phyloP scores from a whole-genome alignment of 2,329 filamentous ascomycete species.

The Colletotrichum sp. region DNA sequence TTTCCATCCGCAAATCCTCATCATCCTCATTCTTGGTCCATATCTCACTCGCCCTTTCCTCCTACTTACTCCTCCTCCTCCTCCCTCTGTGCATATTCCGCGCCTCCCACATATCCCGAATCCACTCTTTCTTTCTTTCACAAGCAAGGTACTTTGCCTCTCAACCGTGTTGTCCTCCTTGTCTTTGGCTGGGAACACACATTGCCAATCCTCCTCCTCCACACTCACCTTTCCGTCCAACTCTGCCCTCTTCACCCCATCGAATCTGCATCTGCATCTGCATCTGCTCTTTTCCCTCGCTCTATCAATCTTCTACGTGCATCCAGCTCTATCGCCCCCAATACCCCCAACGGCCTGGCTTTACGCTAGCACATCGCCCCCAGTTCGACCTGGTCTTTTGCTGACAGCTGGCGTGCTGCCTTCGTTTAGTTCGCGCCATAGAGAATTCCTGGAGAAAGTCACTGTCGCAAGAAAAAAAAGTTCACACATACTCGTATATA shows the following conservation, averaged over 20 bases:
- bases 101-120: not conserved
- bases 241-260: not conserved
- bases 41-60: not conserved
- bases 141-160: not conserved
- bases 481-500: slow-evolving; percentile 20
- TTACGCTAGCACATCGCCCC: not conserved
- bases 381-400: slow-evolving; percentile 1
- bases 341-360: not conserved
- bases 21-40: not conserved
- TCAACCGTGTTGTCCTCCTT: not conserved
- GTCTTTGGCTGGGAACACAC: not conserved
- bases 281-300: not conserved
- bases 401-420: slow-evolving; percentile 13
- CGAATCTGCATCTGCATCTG: not conserved
- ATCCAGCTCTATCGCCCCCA: not conserved
- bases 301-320: not conserved
- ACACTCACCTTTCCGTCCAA: not conserved
- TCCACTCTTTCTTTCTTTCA: slow-evolving; percentile 12
- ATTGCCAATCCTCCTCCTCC: not conserved
- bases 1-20: not conserved
- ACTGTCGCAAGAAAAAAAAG: slow-evolving; percentile 11
- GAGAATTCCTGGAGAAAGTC: slow-evolving; percentile 20
- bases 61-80: not conserved
- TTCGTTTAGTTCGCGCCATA: slow-evolving; percentile 19
- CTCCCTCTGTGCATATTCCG: not conserved